These are phyloP conservation scores for Nicotiana undulata DNA, from an alignment of 257 asterid species.

Conservation along the genomic window DNA sequence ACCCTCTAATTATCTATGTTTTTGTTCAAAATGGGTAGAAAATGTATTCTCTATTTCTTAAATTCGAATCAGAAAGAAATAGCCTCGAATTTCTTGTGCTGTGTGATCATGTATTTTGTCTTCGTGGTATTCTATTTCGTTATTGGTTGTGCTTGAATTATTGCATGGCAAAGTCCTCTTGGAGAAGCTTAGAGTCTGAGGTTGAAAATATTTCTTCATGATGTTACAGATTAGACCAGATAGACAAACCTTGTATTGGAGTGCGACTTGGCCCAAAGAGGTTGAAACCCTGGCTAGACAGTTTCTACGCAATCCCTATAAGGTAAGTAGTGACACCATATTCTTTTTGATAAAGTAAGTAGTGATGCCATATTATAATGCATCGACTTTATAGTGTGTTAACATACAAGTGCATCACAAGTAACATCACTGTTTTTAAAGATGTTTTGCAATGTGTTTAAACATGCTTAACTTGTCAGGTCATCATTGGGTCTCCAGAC, in stretches of 20 bases:
- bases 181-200: background rate
- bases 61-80: background rate
- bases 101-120: background rate
- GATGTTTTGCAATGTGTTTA: background rate
- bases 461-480: conserved; percentile 32
- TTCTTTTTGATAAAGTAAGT: conserved; percentile 42
- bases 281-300: conserved; percentile 82
- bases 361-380: background rate
- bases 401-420: background rate
- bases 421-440: background rate
- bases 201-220: background rate
- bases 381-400: background rate
- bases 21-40: background rate
- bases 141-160: background rate
- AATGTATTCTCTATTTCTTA: background rate
- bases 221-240: conserved; percentile 77
- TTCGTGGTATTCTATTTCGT: background rate
- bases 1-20: background rate
- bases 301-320: conserved; percentile 72
- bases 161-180: background rate
- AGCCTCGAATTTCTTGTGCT: background rate
- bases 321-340: conserved; percentile 32
- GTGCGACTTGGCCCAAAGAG: conserved; percentile 98
- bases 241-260: conserved; percentile 95
- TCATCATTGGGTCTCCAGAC: conserved; percentile 64